These are phyloP conservation scores for Citrus unshiu DNA, from an alignment of 345 rosid genomes.

Conservation along the genomic window DNA sequence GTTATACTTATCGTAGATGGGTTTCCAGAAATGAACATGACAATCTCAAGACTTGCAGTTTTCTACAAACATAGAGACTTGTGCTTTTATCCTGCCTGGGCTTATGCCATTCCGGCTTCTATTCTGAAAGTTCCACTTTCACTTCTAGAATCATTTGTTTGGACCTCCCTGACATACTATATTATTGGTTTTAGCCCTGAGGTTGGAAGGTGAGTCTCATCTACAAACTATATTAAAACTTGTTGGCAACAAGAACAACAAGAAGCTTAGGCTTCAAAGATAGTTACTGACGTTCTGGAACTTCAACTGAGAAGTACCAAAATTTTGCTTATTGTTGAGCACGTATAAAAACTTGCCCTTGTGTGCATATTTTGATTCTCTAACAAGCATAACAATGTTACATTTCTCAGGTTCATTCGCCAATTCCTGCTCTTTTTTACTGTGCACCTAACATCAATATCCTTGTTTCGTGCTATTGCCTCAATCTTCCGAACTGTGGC, in stretches of 20 bases:
- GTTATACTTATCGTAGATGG: slow-evolving; percentile 55
- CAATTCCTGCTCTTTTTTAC: slow-evolving; percentile 45
- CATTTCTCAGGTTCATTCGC: slow-evolving; percentile 40
- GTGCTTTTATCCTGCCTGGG: slow-evolving; percentile 71
- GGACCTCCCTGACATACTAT: slow-evolving; percentile 68
- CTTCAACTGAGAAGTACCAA: not conserved
- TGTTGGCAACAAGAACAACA: not conserved
- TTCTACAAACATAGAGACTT: slow-evolving; percentile 71
- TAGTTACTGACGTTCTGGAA: no score
- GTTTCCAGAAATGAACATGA: slow-evolving; percentile 56
- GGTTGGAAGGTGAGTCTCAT: slow-evolving; percentile 30
- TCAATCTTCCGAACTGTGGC: slow-evolving; percentile 46
- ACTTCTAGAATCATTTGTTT: slow-evolving; percentile 39
- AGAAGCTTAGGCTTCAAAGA: not conserved
- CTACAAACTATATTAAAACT: not conserved
- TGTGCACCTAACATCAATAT: slow-evolving; percentile 39
- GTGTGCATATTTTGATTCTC: no score
- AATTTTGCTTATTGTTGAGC: not conserved
- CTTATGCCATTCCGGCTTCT: slow-evolving; percentile 53
- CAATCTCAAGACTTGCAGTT: slow-evolving; percentile 58
- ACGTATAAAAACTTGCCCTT: not conserved
- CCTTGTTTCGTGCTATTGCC: slow-evolving; percentile 42
- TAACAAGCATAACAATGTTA: not conserved
- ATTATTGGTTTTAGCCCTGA: slow-evolving; percentile 68
- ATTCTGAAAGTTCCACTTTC: slow-evolving; percentile 44